Conservation (phyloP, 2,329 filamentous ascomycete species). For the Hymenoscyphus scutula region DNA sequence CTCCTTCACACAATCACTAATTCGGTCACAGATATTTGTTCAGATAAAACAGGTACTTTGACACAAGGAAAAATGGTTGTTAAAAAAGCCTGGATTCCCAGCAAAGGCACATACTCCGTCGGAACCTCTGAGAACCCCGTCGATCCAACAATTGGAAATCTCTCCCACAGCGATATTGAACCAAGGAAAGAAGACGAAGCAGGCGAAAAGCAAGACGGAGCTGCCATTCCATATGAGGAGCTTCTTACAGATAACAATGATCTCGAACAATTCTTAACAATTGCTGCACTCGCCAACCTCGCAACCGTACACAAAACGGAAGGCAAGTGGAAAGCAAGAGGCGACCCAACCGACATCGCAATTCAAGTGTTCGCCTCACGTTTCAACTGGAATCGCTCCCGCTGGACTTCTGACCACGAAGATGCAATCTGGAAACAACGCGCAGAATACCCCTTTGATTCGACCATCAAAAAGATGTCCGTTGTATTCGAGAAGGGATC, state of each 20-base stretch:
- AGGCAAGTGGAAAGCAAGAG: slow-evolving; percentile 59
- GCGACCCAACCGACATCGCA: slow-evolving; percentile 57
- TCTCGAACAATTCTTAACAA: slow-evolving; percentile 57
- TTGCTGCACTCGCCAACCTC: slow-evolving; percentile 45
- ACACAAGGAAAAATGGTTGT: slow-evolving; percentile 51
- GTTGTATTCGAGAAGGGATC: slow-evolving; percentile 40
- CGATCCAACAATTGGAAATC: slow-evolving; percentile 53
- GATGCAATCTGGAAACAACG: slow-evolving; percentile 54
- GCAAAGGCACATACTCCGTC: slow-evolving; percentile 50
- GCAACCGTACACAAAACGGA: slow-evolving; percentile 56
- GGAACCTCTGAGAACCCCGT: slow-evolving; percentile 49
- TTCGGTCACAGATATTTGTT: not conserved
- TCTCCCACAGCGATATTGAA: slow-evolving; percentile 49
- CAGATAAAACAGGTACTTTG: slow-evolving; percentile 64
- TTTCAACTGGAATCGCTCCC: slow-evolving; percentile 71
- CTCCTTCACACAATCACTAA: not conserved
- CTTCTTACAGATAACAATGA: slow-evolving; percentile 46
- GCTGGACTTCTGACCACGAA: slow-evolving; percentile 50
- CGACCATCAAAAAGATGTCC: slow-evolving; percentile 57
- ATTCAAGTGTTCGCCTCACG: slow-evolving; percentile 51
- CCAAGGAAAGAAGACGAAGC: slow-evolving; percentile 58
- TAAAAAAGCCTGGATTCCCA: slow-evolving; percentile 58
- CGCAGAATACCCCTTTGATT: slow-evolving; percentile 72
- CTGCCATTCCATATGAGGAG: slow-evolving; percentile 40
- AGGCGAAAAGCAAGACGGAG: slow-evolving; percentile 49